These are phyloP conservation scores for Auricularia cornea DNA, from an alignment of 768 basidiomycete species.

Conservation along the genomic window DNA sequence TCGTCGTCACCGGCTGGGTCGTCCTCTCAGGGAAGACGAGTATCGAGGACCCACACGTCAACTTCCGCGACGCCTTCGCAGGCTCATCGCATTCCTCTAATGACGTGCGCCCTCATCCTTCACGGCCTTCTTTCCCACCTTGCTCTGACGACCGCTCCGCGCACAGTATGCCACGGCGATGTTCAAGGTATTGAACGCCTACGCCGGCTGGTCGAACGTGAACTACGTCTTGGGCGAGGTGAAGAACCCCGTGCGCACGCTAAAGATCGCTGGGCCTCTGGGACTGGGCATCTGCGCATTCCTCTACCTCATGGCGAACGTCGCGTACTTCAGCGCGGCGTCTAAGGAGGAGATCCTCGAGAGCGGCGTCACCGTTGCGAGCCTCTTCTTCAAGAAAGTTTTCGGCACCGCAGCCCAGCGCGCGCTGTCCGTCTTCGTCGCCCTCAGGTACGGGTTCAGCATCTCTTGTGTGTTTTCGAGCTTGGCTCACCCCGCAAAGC, in stretches of 20 bases:
- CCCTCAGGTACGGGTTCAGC: conserved; percentile 31
- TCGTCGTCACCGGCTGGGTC: conserved; percentile 51
- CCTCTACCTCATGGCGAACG: conserved; percentile 48
- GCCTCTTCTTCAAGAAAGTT: conserved; percentile 51
- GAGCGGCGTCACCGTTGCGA: conserved; percentile 48
- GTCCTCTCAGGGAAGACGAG: conserved; percentile 51
- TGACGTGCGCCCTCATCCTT: conserved; percentile 31
- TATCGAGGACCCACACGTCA: conserved; percentile 47
- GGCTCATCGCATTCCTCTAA: conserved; percentile 47
- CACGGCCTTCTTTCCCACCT: too few species aligned
- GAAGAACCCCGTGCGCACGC: conserved; percentile 48
- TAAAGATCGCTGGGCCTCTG: conserved; percentile 54
- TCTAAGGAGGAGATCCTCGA: conserved; percentile 41
- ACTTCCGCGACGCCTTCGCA: conserved; percentile 50
- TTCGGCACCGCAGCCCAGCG: conserved; percentile 42
- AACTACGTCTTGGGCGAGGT: conserved; percentile 57
- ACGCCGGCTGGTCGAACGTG: conserved; percentile 46
- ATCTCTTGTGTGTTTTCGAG: too few species aligned
- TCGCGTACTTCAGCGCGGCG: conserved; percentile 47
- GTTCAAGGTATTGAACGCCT: conserved; percentile 47
- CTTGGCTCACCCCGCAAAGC: conserved; percentile 12
- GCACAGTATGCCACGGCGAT: conserved; percentile 52
- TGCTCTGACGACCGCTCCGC: neutral
- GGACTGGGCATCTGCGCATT: conserved; percentile 45
- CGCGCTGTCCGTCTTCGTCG: conserved; percentile 49